phyloP scores from a whole-genome alignment of 148 eudicot genomes.

The Rhododendron henanense region DNA sequence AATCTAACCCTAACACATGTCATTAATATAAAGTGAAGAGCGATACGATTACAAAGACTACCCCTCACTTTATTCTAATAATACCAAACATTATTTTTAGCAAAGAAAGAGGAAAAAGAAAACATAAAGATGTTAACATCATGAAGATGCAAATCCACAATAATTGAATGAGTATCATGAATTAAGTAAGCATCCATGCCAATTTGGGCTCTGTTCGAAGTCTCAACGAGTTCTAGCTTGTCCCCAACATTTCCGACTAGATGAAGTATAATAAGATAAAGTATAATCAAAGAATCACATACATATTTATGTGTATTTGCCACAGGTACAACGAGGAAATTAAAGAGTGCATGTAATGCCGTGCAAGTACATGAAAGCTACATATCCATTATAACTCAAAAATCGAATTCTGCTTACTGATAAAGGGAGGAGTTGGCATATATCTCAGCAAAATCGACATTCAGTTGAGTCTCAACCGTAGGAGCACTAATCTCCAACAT shows the following conservation, averaged over 20 bases:
- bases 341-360: not conserved
- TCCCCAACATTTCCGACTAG: not conserved
- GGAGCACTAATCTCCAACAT: conserved; percentile 64
- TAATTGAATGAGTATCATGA: not conserved
- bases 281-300: not conserved
- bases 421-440: conserved; percentile 51
- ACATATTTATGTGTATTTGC: not conserved
- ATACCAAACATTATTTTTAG: not conserved
- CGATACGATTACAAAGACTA: not conserved
- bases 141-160: not conserved
- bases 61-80: not conserved
- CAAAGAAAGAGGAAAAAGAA: not conserved
- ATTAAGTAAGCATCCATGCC: not conserved
- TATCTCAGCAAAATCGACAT: conserved; percentile 52
- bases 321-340: not conserved
- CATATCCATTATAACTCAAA: not conserved
- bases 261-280: not conserved
- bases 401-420: conserved; percentile 30
- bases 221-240: not conserved
- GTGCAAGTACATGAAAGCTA: not conserved
- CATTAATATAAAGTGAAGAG: not conserved
- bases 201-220: not conserved
- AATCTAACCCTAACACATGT: not conserved
- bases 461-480: conserved; percentile 43
- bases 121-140: not conserved